Evolutionary conservation across 1,284 basidiomycete species (phyloP), one percentile per base, ranked within the genome.

Genomic region (Neonothopanus nambi): DNA sequence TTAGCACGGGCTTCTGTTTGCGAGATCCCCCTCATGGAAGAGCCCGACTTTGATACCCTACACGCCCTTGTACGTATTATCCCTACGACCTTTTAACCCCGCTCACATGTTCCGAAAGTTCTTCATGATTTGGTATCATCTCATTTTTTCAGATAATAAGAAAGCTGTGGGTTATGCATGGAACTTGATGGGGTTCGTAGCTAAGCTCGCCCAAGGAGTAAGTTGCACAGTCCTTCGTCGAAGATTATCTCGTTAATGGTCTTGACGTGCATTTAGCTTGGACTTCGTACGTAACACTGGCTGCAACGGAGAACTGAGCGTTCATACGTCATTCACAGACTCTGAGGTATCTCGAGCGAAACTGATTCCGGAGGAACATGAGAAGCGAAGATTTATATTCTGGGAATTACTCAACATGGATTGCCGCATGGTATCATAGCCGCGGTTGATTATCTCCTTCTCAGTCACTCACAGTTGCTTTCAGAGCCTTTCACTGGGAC

Each of bases 391-490:
- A 43, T 80, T 81, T 53, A 77, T 89, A 43, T 84, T 89, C 65
- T 89, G 87, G 82, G 87, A 89, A 64, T 70, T 89, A 52, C 76
- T 87, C 55, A 86, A 85, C 59, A 76, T 89, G 64, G 87, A 89
- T 59, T 85, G 84, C 53, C 81, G 87, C 61, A 84, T 89, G 80
- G 87, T 89, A 63, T n/a, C n/a, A n/a, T 58, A 74, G 67, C 20
- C 12, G 8, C 8, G 17, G 51, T 45, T 53, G 52, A 11, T 55
- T 11, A 37, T 23, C 23, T 33, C 9, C 37, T 24, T 21, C 21
- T 20, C n/a, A 41, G 39, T 36, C 15, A 15, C 4, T 18, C 43
- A 39, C 26, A 17, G 38, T 44, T 30, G 24, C 18, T 37, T 37
- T 53, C 55, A 88, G 88, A 86, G 82, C 58, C 72, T 90, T 46